phyloP scores from a whole-genome alignment of 1,284 basidiomycete species.

The Cutaneotrichosporon sp. region DNA sequence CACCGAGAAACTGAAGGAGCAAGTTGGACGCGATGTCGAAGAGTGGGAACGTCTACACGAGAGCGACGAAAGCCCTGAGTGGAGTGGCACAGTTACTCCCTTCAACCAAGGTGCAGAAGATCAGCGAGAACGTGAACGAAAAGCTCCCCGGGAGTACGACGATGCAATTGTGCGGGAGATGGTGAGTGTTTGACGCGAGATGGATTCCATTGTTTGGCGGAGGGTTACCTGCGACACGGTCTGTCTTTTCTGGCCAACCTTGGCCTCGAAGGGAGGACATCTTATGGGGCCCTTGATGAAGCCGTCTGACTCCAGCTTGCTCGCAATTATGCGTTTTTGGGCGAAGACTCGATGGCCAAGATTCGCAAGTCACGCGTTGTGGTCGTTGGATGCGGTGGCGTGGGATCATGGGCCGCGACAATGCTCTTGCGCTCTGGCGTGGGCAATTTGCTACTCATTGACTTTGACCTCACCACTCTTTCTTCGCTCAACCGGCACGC shows the following conservation, averaged over 20 bases:
- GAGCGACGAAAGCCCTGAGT: not conserved
- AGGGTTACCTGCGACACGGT: too few species aligned
- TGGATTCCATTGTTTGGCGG: too few species aligned
- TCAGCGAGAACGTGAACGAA: constrained; percentile 23
- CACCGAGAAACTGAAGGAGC: constrained; percentile 42
- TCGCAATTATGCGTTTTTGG: constrained; percentile 91
- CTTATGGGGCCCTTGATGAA: not conserved
- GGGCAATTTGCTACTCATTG: constrained; percentile 49
- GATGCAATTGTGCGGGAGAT: constrained; percentile 70
- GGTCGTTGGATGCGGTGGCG: constrained; percentile 89
- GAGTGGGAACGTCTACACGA: constrained; percentile 32
- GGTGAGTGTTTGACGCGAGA: constrained; percentile 29
- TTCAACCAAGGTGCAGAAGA: constrained; percentile 16
- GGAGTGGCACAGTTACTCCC: constrained; percentile 2
- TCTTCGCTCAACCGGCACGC: constrained; percentile 92
- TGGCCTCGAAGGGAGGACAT: not conserved
- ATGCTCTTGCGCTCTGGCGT: constrained; percentile 71
- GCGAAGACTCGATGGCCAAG: constrained; percentile 78
- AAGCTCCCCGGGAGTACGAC: constrained; percentile 53
- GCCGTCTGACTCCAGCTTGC: constrained; percentile 65
- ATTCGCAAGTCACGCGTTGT: constrained; percentile 74
- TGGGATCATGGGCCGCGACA: constrained; percentile 89
- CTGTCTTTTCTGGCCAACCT: not conserved
- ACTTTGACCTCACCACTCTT: constrained; percentile 86
- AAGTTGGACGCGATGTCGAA: constrained; percentile 45